Evolutionary conservation across 2,329 filamentous ascomycete species (phyloP).

Genomic region (Coniochaeta sp.): DNA sequence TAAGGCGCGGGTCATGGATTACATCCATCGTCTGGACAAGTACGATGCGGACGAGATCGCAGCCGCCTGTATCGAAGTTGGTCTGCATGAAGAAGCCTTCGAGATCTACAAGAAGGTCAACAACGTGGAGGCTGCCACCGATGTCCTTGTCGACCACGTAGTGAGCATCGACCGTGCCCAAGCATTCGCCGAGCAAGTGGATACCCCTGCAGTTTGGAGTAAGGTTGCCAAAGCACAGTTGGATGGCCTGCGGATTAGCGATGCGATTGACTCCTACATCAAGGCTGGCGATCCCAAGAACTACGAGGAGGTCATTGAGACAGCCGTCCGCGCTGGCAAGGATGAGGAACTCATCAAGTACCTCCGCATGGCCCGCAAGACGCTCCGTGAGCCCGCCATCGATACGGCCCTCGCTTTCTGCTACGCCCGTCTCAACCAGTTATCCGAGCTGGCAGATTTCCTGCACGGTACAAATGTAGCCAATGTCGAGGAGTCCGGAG

Average conservation of each 20-base stretch:
- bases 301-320: slow-evolving; percentile 93
- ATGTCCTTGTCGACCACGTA: slow-evolving; percentile 90
- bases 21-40: slow-evolving; percentile 83
- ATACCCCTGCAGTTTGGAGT: slow-evolving; percentile 94
- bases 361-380: slow-evolving; percentile 95
- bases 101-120: slow-evolving; percentile 98
- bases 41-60: slow-evolving; percentile 93
- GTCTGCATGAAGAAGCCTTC: slow-evolving; percentile 92
- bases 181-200: slow-evolving; percentile 90
- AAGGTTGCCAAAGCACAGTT: slow-evolving; percentile 97
- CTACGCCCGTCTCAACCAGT: slow-evolving; percentile 85
- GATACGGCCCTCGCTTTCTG: slow-evolving; percentile 92
- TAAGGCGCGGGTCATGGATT: slow-evolving; percentile 89
- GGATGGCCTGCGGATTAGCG: slow-evolving; percentile 84
- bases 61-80: slow-evolving; percentile 86
- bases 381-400: slow-evolving; percentile 83
- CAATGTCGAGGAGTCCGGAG: slow-evolving; percentile 91
- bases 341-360: slow-evolving; percentile 97
- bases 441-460: slow-evolving; percentile 93
- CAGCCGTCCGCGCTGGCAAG: slow-evolving; percentile 89
- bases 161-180: slow-evolving; percentile 97
- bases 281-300: slow-evolving; percentile 89
- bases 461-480: slow-evolving; percentile 87
- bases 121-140: slow-evolving; percentile 78
- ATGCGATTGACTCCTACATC: slow-evolving; percentile 95